Base-by-base conservation (phyloP, 164 flowering plant genomes). In the Amborella trichopoda region DNA sequence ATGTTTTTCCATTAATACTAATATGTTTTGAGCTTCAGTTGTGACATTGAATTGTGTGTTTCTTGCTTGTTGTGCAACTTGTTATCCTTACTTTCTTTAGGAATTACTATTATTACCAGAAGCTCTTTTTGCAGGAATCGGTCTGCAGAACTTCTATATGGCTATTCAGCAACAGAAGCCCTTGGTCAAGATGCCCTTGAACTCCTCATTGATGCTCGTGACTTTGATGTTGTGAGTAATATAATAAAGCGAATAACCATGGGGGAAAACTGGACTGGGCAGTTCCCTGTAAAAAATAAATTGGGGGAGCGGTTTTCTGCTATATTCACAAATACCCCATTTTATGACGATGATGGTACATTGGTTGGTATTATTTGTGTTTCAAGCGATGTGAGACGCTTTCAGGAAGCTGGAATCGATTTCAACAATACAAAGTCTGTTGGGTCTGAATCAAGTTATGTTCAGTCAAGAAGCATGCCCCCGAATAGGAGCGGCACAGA, bases 221-320 rank as follows among this genome's bases (percentile, higher is more conserved):
- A 93, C 63, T 40, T 27, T 46, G 54, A 43, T 2, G 26, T 63
- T 16, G 89, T 74, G 13, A 62, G 39, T 28, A 56, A 70, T 52
- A 79, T 93, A 26, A 38, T 78, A 2, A 49, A 54, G 21, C 80
- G 78, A 23, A 72, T 70, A 24, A 48, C 22, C 5, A 53, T 49
- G 69, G 96, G 96, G 21, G 85, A 85, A 69, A 71, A 67, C 43
- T 93, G 96, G 96, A 75, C 85, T 0, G 99, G 99, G 32, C 72
- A 73, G 50, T 71, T 83, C 42, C 96, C 96, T 1, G 83, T 76
- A 2, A 83, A 68, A 62, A 76, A 72, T 49, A 93, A 81, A 64
- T 49, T 17, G 37, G 95, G 94, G 43, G 71, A 76, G 30, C 70
- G 68, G 56, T 73, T 85, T 50, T 8, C 51, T 19, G 76, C 65